Conservation (phyloP, 768 basidiomycete species). For the Boletellus sp. region DNA sequence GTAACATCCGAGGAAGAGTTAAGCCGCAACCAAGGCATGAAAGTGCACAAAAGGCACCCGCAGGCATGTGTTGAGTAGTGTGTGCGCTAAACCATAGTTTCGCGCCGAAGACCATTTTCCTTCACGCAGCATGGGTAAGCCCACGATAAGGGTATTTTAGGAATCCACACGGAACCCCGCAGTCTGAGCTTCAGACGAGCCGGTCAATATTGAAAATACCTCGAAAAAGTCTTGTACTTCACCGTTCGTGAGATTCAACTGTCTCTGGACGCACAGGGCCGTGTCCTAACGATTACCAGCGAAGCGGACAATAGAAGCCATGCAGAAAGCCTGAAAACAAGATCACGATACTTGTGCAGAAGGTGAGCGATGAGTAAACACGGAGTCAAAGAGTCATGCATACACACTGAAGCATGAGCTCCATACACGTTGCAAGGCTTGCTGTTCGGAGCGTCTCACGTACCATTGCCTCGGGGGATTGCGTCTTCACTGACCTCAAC, state of each 20-base stretch:
- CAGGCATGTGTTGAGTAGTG: constrained; percentile 35
- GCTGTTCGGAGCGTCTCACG: constrained; percentile 33
- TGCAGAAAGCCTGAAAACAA: constrained; percentile 26
- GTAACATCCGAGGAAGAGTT: constrained; percentile 36
- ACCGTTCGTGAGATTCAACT: constrained; percentile 36
- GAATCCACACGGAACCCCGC: constrained; percentile 41
- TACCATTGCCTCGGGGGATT: constrained; percentile 39
- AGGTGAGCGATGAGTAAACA: background rate
- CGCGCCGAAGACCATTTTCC: constrained; percentile 34
- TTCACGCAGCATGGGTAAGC: constrained; percentile 39
- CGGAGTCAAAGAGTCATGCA: constrained; percentile 4
- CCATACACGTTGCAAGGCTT: constrained; percentile 38
- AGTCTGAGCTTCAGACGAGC: constrained; percentile 22
- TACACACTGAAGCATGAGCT: constrained; percentile 34
- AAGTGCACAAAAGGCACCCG: constrained; percentile 23
- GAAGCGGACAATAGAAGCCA: background rate
- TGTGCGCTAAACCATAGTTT: constrained; percentile 44
- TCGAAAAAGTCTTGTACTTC: constrained; percentile 47
- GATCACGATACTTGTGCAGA: constrained; percentile 38
- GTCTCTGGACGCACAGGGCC: constrained; percentile 40
- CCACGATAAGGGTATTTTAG: constrained; percentile 40
- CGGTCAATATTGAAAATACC: constrained; percentile 20
- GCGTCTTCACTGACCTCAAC: constrained; percentile 37
- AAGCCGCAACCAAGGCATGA: background rate
- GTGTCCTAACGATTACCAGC: constrained; percentile 36